Percentiles rank a stretch among this genome's conserved stretches.
Evolutionary conservation across 1,284 basidiomycete species (phyloP).

Genomic region (Pyrrhoderma lamaoense): DNA sequence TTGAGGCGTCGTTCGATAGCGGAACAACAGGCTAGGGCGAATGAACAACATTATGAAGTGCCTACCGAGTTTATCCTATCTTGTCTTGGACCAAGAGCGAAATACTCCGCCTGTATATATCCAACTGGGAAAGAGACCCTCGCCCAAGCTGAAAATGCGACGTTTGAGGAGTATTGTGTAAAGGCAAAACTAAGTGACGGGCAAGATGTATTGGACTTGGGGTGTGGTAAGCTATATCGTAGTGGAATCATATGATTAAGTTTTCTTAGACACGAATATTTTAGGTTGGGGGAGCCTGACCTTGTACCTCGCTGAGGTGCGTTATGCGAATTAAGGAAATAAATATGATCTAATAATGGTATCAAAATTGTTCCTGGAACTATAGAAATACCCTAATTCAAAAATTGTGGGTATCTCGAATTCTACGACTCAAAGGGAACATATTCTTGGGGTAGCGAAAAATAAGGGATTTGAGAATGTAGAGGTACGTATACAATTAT

Average conservation of each 20-base stretch:
- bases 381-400: slow-evolving; percentile 63
- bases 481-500: slow-evolving; percentile 30
- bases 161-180: slow-evolving; percentile 65
- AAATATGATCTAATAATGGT: background rate
- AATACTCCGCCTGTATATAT: slow-evolving; percentile 70
- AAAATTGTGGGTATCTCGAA: slow-evolving; percentile 64
- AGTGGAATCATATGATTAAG: background rate
- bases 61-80: slow-evolving; percentile 62
- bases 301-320: slow-evolving; percentile 59
- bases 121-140: slow-evolving; percentile 59
- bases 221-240: slow-evolving; percentile 45
- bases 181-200: slow-evolving; percentile 64
- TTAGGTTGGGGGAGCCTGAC: slow-evolving; percentile 69
- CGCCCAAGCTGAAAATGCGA: slow-evolving; percentile 61
- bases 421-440: slow-evolving; percentile 61
- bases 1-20: slow-evolving; percentile 55
- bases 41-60: slow-evolving; percentile 78
- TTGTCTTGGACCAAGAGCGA: slow-evolving; percentile 55
- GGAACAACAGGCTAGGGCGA: slow-evolving; percentile 63
- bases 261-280: background rate
- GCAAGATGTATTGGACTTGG: slow-evolving; percentile 62
- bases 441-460: slow-evolving; percentile 56
- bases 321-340: slow-evolving; percentile 14
- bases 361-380: background rate
- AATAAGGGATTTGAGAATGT: slow-evolving; percentile 51